Base-by-base conservation (phyloP, 495 filamentous ascomycete species). In the Physcia stellaris region DNA sequence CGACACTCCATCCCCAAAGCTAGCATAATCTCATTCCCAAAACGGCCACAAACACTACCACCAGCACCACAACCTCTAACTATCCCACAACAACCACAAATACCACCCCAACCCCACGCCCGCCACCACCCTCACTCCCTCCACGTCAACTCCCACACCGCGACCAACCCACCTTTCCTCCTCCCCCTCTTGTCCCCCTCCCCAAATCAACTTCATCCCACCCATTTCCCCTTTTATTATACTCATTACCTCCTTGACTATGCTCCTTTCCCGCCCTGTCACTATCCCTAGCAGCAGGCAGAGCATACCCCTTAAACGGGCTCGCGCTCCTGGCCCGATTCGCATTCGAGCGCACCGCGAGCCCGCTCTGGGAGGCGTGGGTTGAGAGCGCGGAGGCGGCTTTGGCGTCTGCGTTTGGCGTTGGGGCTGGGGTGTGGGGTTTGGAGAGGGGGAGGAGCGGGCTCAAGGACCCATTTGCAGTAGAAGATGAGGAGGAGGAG, bases 11-110 rank as follows among this genome's bases (percentile, higher is more conserved):
- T n/a, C n/a, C n/a, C n/a, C n/a, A n/a, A n/a, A n/a, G n/a, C n/a
- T n/a, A n/a, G n/a, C n/a, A n/a, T n/a, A n/a, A n/a, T n/a, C n/a
- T n/a, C n/a, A n/a, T n/a, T n/a, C n/a, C n/a, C n/a, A n/a, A n/a
- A n/a, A n/a, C n/a, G n/a, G n/a, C n/a, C n/a, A n/a, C n/a, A n/a
- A n/a, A n/a, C n/a, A n/a, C n/a, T n/a, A n/a, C n/a, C n/a, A n/a
- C n/a, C n/a, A n/a, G n/a, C n/a, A n/a, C n/a, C n/a, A n/a, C n/a
- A n/a, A n/a, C n/a, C n/a, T 10, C 46, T 59, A 72, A 62, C 67
- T 68, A 32, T 53, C 59, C 62, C 62, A 72, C 23, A 69, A 56
- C 46, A 77, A 54, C 48, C 66, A 67, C 42, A 64, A 47, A 53
- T 76, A 77, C 43, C 64, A 61, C 6, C 39, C 41, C 32, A 71